Conservation (phyloP, 2,329 filamentous ascomycete species). For the Fusarium siculi region DNA sequence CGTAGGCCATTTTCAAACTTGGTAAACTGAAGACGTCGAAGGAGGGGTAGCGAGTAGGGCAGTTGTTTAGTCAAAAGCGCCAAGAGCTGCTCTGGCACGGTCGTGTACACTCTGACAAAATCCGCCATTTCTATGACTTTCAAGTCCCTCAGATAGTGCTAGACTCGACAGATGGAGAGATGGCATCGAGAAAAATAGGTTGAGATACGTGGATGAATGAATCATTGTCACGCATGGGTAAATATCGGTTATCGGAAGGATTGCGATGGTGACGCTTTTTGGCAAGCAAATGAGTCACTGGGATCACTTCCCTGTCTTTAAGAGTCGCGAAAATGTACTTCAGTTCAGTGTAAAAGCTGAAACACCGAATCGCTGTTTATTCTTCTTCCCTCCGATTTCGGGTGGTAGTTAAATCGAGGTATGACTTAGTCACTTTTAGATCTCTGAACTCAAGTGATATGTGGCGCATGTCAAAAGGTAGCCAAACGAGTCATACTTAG, state of each 20-base stretch:
- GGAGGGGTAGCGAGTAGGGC: conserved; percentile 68
- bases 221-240: conserved; percentile 17
- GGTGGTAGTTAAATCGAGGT: background rate
- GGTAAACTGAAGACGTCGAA: conserved; percentile 71
- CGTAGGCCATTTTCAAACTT: conserved; percentile 55
- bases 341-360: background rate
- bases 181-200: background rate
- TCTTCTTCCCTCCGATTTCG: background rate
- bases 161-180: background rate
- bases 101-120: conserved; percentile 38
- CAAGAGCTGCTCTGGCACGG: conserved; percentile 53
- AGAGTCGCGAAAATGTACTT: too few species aligned
- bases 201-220: background rate
- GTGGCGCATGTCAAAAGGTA: background rate
- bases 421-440: background rate
- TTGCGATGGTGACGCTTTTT: conserved; percentile 1
- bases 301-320: background rate
- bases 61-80: conserved; percentile 60
- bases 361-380: background rate
- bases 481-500: background rate
- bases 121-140: conserved; percentile 20
- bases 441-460: too few species aligned
- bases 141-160: too few species aligned
- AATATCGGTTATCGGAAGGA: conserved; percentile 34
- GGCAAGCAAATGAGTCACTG: conserved; percentile 13